These are phyloP conservation scores for Pleurotus cornucopiae DNA, from an alignment of 768 basidiomycete species.

Conservation along the genomic window DNA sequence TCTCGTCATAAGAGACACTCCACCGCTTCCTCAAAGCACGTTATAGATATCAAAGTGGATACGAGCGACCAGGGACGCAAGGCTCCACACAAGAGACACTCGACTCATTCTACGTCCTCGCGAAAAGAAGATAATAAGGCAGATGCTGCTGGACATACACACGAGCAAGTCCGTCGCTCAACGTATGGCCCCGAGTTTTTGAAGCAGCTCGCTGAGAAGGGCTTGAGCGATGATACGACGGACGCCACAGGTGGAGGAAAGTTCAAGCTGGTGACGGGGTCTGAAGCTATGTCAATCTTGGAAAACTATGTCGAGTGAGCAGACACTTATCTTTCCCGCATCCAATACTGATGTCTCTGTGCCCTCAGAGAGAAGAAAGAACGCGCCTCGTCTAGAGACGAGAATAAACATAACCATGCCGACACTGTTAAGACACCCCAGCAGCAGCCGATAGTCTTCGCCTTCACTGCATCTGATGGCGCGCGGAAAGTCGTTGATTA, in stretches of 20 bases:
- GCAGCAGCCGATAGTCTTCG: constrained; percentile 39
- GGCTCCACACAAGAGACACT: constrained; percentile 21
- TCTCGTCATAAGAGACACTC: constrained; percentile 5
- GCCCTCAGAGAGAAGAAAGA: constrained; percentile 9
- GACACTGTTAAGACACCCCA: constrained; percentile 14
- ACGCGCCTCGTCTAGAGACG: constrained; percentile 12
- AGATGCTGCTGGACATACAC: constrained; percentile 27
- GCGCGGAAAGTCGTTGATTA: constrained; percentile 42
- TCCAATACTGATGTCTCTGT: not conserved
- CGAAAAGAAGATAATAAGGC: constrained; percentile 22
- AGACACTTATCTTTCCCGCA: not conserved
- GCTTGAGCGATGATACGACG: constrained; percentile 21
- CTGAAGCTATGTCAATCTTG: constrained; percentile 37
- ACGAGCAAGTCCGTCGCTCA: constrained; percentile 35
- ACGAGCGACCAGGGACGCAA: constrained; percentile 14
- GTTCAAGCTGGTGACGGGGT: constrained; percentile 37
- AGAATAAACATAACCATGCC: constrained; percentile 16
- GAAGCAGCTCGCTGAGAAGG: constrained; percentile 32
- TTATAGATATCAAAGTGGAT: not conserved
- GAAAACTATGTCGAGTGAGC: constrained; percentile 37
- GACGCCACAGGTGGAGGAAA: constrained; percentile 17
- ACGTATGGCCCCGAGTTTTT: constrained; percentile 43
- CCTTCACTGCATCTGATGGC: constrained; percentile 33
- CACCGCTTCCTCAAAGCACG: not conserved
- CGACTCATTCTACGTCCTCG: constrained; percentile 15